These are phyloP conservation scores for Aspergillus sp. DNA, from an alignment of 2,329 filamentous ascomycete species.

Conservation along the genomic window DNA sequence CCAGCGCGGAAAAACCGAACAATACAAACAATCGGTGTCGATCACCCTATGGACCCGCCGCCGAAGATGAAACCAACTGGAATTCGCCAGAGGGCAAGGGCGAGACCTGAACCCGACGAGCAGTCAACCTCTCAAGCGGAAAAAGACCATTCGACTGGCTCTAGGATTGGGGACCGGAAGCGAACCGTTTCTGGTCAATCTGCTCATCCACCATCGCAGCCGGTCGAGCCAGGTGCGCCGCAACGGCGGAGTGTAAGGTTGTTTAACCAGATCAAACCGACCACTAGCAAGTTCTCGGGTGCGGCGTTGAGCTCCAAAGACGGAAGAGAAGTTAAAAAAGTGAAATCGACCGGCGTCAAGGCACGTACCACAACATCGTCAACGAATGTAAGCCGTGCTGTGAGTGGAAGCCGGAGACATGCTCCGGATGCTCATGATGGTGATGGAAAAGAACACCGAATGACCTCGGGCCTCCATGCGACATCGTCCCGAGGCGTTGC, in stretches of 20 bases:
- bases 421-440: slow-evolving; percentile 56
- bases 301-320: slow-evolving; percentile 59
- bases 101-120: slow-evolving; percentile 40
- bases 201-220: slow-evolving; percentile 51
- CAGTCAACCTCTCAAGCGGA: slow-evolving; percentile 30
- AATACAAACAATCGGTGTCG: slow-evolving; percentile 51
- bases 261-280: slow-evolving; percentile 67
- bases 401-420: slow-evolving; percentile 85
- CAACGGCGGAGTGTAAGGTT: slow-evolving; percentile 71
- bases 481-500: slow-evolving; percentile 29
- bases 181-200: slow-evolving; percentile 86
- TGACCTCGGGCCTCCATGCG: slow-evolving; percentile 30
- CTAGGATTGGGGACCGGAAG: slow-evolving; percentile 65
- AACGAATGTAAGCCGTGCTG: slow-evolving; percentile 72
- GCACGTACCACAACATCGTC: slow-evolving; percentile 64
- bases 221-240: slow-evolving; percentile 61
- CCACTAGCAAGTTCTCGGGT: slow-evolving; percentile 61
- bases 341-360: slow-evolving; percentile 70
- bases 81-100: slow-evolving; percentile 41
- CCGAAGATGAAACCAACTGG: slow-evolving; percentile 61
- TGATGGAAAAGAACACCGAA: slow-evolving; percentile 61
- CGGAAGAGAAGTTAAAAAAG: slow-evolving; percentile 76
- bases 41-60: slow-evolving; percentile 54
- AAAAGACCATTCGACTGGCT: slow-evolving; percentile 28
- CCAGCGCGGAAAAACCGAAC: slow-evolving; percentile 52